Base-by-base conservation (phyloP, 352 stramenopile genomes). In the Phytophthora pini region DNA sequence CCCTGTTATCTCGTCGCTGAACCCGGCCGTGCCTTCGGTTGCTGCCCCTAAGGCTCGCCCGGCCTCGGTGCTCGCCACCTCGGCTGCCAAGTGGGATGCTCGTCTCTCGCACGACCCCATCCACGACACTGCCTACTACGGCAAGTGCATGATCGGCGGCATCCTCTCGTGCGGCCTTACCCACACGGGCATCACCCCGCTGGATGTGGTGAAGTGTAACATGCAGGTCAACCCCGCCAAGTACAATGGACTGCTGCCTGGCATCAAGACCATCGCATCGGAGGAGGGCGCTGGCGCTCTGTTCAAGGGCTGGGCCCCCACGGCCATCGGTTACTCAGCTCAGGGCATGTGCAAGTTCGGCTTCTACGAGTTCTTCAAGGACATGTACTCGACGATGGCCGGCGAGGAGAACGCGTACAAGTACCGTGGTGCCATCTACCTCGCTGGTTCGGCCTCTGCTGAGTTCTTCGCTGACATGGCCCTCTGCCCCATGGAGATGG, bases 341-440 rank as follows among this genome's bases (percentile, higher is more conserved):
- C 91, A 97, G 79, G 90, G 90, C 32, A 75, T 96, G 58, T 97
- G 86, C 81, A 97, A 97, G 82, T 98, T 98, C 72, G 94, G 94
- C 24, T 92, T 98, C 65, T 98, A 98, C 77, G 94, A 98, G 82
- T 92, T 95, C 84, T 98, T 98, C 79, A 98, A 98, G 88, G 92
- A 98, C 75, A 79, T 90, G 44, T 98, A 98, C 91, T 85, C 72
- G 65, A 97, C 70, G 56, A 79, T 97, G 65, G 89, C 91, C 38
- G 92, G 92, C 34, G 87, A 97, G 68, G 93, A 98, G 77, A 96
- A 92, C 72, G 82, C 93, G 17, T 95, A 95, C 82, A 94, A 97
- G 79, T 98, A 97, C 78, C 87, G 92, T 70, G 92, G 90, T 31
- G 68, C 90, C 31, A 97, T 98, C 68, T 98, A 97, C 79, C 74